Evolutionary conservation across 495 filamentous ascomycete species (phyloP).

Genomic region (Penicillium herquei): DNA sequence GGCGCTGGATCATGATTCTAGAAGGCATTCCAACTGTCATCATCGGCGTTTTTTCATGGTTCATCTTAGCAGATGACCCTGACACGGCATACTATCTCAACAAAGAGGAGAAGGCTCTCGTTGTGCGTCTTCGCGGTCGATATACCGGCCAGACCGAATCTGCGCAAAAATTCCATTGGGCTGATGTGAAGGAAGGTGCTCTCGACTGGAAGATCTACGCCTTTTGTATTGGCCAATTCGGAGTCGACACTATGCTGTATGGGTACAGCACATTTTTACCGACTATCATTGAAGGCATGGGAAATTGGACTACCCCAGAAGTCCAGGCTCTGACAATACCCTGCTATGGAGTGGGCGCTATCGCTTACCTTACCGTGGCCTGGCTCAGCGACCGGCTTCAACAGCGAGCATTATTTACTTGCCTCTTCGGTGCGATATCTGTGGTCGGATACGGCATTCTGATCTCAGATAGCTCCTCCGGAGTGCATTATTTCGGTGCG

Average conservation of each 20-base stretch:
- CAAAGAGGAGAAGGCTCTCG: constrained; percentile 55
- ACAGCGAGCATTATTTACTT: constrained; percentile 58
- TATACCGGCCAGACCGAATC: constrained; percentile 59
- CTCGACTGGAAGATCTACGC: constrained; percentile 66
- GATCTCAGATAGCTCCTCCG: constrained; percentile 54
- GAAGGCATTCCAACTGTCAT: constrained; percentile 70
- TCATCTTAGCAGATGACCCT: constrained; percentile 63
- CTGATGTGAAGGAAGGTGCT: constrained; percentile 49
- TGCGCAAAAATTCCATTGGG: constrained; percentile 58
- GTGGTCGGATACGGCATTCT: constrained; percentile 70
- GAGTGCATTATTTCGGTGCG: constrained; percentile 71
- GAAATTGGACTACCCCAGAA: constrained; percentile 57
- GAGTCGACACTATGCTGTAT: constrained; percentile 71
- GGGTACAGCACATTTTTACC: constrained; percentile 75
- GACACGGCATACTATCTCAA: constrained; percentile 61
- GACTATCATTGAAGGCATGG: constrained; percentile 71
- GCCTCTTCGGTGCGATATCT: constrained; percentile 55
- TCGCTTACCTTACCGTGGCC: constrained; percentile 62
- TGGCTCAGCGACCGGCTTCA: constrained; percentile 60
- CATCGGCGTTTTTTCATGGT: constrained; percentile 59
- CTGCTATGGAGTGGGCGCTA: constrained; percentile 67
- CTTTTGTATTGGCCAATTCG: constrained; percentile 67
- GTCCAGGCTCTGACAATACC: constrained; percentile 78
- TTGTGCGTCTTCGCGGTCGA: constrained; percentile 40
- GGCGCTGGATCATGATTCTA: constrained; percentile 61